These are phyloP conservation scores for Candida sanyiensis DNA, from an alignment of 805 yeast genomes.

Conservation along the genomic window DNA sequence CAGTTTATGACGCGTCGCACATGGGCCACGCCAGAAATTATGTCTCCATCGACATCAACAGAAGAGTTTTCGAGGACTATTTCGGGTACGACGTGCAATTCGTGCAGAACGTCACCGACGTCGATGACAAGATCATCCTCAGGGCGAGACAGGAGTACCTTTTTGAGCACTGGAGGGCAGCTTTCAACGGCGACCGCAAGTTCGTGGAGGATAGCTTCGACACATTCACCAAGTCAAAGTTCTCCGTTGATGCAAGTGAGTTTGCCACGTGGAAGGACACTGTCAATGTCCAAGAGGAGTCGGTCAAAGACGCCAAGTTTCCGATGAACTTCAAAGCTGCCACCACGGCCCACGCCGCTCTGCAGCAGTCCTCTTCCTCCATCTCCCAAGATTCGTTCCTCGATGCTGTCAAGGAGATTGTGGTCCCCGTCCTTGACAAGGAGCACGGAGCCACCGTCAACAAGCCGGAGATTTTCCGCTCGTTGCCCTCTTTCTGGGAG, in stretches of 20 bases:
- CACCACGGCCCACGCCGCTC: conserved; percentile 42
- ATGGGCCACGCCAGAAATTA: conserved; percentile 99
- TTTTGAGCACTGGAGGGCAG: conserved; percentile 52
- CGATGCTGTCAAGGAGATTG: conserved; percentile 59
- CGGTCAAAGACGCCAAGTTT: conserved; percentile 67
- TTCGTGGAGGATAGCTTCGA: conserved; percentile 31
- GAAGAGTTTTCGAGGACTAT: conserved; percentile 83
- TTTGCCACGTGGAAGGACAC: conserved; percentile 50
- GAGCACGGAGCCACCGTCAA: conserved; percentile 25
- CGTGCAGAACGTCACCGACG: conserved; percentile 97
- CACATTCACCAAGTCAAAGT: conserved; percentile 27
- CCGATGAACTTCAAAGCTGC: conserved; percentile 78
- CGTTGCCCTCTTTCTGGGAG: conserved; percentile 42
- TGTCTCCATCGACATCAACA: conserved; percentile 87
- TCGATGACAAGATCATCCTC: conserved; percentile 92
- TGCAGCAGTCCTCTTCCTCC: conserved; percentile 26
- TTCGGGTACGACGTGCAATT: conserved; percentile 85
- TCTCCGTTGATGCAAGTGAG: conserved; percentile 45
- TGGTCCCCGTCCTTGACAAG: conserved; percentile 67
- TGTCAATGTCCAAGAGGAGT: conserved; percentile 45
- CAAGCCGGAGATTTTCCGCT: conserved; percentile 2
- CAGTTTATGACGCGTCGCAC: conserved; percentile 92
- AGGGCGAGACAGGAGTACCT: conserved; percentile 88
- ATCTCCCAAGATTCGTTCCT: conserved; percentile 36
- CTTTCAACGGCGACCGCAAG: conserved; percentile 23